Percentiles rank a stretch among this genome's conserved stretches.
These are phyloP conservation scores for Boletus pseudo-olivaceus DNA, from an alignment of 768 basidiomycete species.

Conservation along the genomic window DNA sequence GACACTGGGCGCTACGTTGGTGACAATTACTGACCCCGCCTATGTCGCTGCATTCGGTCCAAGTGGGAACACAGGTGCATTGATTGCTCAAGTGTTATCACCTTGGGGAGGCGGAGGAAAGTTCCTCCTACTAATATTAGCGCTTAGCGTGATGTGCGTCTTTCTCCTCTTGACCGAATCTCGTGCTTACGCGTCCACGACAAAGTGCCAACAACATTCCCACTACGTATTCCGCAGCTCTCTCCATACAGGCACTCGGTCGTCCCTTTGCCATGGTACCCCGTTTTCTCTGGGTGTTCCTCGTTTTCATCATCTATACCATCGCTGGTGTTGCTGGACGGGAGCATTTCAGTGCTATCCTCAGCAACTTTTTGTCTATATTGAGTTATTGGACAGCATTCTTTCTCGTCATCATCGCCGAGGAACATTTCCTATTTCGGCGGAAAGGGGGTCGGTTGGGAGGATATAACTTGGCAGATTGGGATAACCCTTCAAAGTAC, in stretches of 20 bases:
- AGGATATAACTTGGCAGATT: constrained; percentile 51
- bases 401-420: constrained; percentile 43
- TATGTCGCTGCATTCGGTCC: constrained; percentile 40
- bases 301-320: constrained; percentile 39
- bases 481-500: constrained; percentile 39
- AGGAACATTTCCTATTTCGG: constrained; percentile 49
- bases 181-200: not conserved
- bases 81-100: constrained; percentile 41
- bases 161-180: not conserved
- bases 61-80: constrained; percentile 40
- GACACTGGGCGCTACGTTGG: constrained; percentile 36
- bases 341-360: constrained; percentile 42
- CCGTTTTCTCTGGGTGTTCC: constrained; percentile 43
- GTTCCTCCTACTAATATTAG: constrained; percentile 41
- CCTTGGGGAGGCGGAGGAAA: constrained; percentile 43
- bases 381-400: constrained; percentile 46
- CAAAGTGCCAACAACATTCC: constrained; percentile 40
- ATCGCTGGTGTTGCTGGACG: constrained; percentile 41
- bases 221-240: constrained; percentile 45
- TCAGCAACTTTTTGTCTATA: constrained; percentile 42
- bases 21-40: constrained; percentile 39
- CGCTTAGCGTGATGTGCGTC: constrained; percentile 42
- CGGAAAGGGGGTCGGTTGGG: constrained; percentile 37
- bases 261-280: constrained; percentile 42
- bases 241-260: constrained; percentile 44